phyloP scores from a whole-genome alignment of 129 eudicot species.

The Silybum marianum region DNA sequence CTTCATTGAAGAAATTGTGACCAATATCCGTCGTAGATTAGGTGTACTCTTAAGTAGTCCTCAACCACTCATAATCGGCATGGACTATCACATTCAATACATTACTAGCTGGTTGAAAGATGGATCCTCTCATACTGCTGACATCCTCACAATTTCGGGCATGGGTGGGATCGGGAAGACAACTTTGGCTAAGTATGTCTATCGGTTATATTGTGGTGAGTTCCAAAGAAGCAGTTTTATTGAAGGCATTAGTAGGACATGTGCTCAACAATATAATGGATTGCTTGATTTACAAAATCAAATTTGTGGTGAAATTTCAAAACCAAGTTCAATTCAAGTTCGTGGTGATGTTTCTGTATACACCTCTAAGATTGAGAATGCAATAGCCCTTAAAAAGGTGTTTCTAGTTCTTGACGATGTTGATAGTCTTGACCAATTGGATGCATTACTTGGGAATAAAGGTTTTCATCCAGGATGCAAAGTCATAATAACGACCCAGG shows the following conservation, averaged over 20 bases:
- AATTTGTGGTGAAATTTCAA: background rate
- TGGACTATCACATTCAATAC: background rate
- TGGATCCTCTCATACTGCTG: background rate
- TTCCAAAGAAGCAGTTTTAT: background rate
- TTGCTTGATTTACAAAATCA: background rate
- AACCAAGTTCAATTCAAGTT: background rate
- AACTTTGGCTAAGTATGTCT: background rate
- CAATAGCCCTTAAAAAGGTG: background rate
- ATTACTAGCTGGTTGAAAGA: background rate
- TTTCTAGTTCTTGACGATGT: background rate
- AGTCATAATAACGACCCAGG: background rate
- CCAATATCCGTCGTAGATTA: background rate
- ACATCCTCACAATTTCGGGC: background rate
- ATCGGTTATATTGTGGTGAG: background rate
- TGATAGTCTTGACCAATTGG: background rate
- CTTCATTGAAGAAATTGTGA: too few relatives aligned
- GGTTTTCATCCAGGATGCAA: background rate
- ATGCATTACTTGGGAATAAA: background rate
- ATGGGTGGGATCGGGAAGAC: background rate
- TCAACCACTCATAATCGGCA: background rate
- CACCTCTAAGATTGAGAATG: background rate
- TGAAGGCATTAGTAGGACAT: background rate
- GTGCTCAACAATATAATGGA: background rate
- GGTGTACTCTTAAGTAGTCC: background rate
- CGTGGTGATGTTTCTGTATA: background rate